Percentiles rank a stretch among this genome's conserved stretches.
These are phyloP conservation scores for Larix sibirica DNA, from an alignment of 83 land plant genomes.

Conservation along the genomic window DNA sequence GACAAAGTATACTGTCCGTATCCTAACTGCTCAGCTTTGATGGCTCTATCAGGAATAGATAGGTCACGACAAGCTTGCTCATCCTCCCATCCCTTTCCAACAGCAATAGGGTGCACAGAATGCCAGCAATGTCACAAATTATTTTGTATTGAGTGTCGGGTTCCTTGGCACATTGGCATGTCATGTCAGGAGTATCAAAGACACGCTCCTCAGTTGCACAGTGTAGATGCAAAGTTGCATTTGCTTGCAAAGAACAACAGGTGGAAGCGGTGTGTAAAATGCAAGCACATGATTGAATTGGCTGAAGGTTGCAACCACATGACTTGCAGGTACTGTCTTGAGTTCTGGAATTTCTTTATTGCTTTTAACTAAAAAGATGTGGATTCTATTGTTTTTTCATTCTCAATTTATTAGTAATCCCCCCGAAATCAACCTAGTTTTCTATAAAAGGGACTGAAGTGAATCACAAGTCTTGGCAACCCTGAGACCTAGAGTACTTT, in stretches of 20 bases:
- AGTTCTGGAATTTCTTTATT: not conserved
- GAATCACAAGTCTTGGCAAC: no score
- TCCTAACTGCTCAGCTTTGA: slow-evolving; percentile 82
- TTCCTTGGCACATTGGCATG: slow-evolving; percentile 79
- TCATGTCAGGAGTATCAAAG: slow-evolving; percentile 65
- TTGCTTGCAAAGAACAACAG: slow-evolving; percentile 55
- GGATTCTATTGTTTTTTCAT: no score
- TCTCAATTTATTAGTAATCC: no score
- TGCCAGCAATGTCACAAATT: slow-evolving; percentile 65
- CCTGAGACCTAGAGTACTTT: no score
- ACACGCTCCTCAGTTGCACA: slow-evolving; percentile 30
- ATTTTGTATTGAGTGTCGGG: slow-evolving; percentile 90
- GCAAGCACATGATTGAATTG: slow-evolving; percentile 95
- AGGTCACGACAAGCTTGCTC: slow-evolving; percentile 17
- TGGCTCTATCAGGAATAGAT: slow-evolving; percentile 49
- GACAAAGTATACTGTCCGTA: slow-evolving; percentile 88
- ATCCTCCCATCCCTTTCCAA: slow-evolving; percentile 6
- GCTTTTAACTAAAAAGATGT: no score
- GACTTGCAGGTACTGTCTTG: slow-evolving; percentile 76
- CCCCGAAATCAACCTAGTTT: no score
- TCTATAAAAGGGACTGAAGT: no score
- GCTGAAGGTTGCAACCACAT: slow-evolving; percentile 96
- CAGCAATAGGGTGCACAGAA: slow-evolving; percentile 29
- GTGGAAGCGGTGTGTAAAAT: slow-evolving; percentile 91
- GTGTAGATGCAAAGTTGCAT: slow-evolving; percentile 69